Evolutionary conservation across 1,284 basidiomycete genomes (phyloP).

Genomic region (Tilletia walkeri): DNA sequence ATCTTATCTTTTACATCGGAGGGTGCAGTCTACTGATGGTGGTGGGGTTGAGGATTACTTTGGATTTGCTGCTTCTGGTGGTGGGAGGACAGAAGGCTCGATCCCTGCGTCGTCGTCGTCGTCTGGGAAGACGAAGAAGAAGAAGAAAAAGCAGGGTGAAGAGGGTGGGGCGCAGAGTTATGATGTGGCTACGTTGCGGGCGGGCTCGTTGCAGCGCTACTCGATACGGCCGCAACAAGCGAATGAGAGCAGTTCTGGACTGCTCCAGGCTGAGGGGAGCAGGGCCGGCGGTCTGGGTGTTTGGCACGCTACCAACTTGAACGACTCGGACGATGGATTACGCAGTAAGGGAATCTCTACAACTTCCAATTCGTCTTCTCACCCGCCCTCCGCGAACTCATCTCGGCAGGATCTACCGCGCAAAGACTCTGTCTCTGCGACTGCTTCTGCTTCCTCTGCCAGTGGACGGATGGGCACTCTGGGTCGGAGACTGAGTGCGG

Average conservation of each 20-base stretch:
- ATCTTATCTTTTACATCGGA: background rate
- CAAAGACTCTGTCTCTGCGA: background rate
- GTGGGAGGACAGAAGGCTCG: too few species aligned
- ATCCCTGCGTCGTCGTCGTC: too few species aligned
- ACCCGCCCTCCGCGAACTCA: background rate
- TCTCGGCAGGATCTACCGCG: background rate
- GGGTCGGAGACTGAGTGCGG: slow-evolving; percentile 5
- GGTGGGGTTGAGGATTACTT: background rate
- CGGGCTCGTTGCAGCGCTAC: too few species aligned
- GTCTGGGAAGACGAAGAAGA: too few species aligned
- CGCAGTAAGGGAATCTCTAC: too few species aligned
- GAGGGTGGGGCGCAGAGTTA: too few species aligned
- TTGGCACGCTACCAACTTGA: background rate
- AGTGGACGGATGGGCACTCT: slow-evolving; percentile 6
- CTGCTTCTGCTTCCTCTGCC: background rate
- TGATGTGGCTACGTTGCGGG: too few species aligned
- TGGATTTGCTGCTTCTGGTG: background rate
- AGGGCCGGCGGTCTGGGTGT: background rate
- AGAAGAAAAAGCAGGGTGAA: too few species aligned
- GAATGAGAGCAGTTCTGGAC: background rate
- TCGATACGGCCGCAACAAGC: too few species aligned
- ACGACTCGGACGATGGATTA: background rate
- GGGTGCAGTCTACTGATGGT: background rate
- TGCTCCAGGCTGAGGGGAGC: too few species aligned
- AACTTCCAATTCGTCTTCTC: too few species aligned